Evolutionary conservation across 2,329 filamentous ascomycete genomes (phyloP).

Genomic region (Epichloe baconii): DNA sequence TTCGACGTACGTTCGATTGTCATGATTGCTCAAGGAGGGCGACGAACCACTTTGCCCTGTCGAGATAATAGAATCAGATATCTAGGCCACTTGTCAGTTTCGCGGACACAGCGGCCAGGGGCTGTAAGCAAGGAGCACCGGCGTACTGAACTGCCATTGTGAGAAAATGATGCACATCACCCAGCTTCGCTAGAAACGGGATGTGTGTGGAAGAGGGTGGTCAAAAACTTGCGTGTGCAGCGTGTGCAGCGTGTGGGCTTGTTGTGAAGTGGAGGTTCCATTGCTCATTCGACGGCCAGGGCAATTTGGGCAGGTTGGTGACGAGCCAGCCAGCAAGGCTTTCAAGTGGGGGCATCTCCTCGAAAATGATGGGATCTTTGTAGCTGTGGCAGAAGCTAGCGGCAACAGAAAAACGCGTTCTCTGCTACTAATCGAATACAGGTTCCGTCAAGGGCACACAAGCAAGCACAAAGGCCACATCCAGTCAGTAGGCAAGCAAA

Average conservation of each 20-base stretch:
- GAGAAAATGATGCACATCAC: constrained; percentile 11
- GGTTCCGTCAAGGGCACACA: too few species aligned
- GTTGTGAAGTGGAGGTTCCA: constrained; percentile 3
- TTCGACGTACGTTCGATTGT: not conserved
- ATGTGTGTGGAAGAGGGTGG: constrained; percentile 1
- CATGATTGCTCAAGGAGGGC: constrained; percentile 4
- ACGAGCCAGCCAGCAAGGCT: constrained; percentile 9
- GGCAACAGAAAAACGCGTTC: too few species aligned
- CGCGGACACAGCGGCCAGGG: not conserved
- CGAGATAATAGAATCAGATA: constrained; percentile 95
- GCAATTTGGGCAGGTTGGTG: constrained; percentile 13
- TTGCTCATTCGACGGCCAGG: not conserved
- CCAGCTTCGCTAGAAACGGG: constrained; percentile 6
- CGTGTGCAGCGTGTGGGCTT: not conserved
- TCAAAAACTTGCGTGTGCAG: not conserved
- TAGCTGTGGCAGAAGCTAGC: too few species aligned
- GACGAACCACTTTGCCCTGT: constrained; percentile 95
- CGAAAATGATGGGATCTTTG: too few species aligned
- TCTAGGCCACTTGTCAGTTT: constrained; percentile 35
- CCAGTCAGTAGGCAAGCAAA: too few species aligned
- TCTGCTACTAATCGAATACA: too few species aligned
- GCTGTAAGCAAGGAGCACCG: constrained; percentile 3
- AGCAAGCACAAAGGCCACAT: too few species aligned
- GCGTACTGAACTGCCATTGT: constrained; percentile 34
- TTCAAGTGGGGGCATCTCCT: too few species aligned